phyloP scores from a whole-genome alignment of 768 basidiomycete species.

The Pleurotus eryngii region DNA sequence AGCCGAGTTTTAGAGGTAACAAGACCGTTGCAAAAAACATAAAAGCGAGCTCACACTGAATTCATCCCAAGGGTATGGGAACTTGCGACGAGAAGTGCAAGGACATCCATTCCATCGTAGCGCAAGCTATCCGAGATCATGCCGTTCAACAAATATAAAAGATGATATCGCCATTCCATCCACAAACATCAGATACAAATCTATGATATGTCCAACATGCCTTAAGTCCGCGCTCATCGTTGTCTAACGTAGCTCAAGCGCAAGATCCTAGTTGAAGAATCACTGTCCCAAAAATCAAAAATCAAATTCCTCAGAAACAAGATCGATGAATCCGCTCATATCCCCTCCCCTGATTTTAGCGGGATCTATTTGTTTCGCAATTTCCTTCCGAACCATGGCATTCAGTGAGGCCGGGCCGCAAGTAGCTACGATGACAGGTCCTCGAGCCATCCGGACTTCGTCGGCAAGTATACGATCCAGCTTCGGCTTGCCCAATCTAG shows the following conservation, averaged over 20 bases:
- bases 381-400: conserved; percentile 61
- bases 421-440: conserved; percentile 67
- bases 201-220: too few relatives aligned
- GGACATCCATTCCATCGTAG: conserved; percentile 74
- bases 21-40: not conserved
- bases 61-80: conserved; percentile 55
- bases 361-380: conserved; percentile 60
- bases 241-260: too few relatives aligned
- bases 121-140: conserved; percentile 60
- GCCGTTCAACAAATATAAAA: conserved; percentile 12
- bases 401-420: conserved; percentile 75
- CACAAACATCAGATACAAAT: too few relatives aligned
- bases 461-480: conserved; percentile 59
- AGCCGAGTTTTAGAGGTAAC: conserved; percentile 56
- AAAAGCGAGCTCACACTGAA: too few relatives aligned
- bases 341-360: conserved; percentile 50
- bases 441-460: conserved; percentile 54
- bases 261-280: too few relatives aligned
- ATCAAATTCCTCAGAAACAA: conserved; percentile 69
- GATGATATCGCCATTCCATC: not conserved
- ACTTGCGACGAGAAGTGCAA: conserved; percentile 66
- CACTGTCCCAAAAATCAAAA: conserved; percentile 31
- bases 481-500: conserved; percentile 64
- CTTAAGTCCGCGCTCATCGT: too few relatives aligned
- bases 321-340: conserved; percentile 52